These are phyloP conservation scores for Leccinum solheimii DNA, from an alignment of 1,284 basidiomycete species.

Conservation along the genomic window DNA sequence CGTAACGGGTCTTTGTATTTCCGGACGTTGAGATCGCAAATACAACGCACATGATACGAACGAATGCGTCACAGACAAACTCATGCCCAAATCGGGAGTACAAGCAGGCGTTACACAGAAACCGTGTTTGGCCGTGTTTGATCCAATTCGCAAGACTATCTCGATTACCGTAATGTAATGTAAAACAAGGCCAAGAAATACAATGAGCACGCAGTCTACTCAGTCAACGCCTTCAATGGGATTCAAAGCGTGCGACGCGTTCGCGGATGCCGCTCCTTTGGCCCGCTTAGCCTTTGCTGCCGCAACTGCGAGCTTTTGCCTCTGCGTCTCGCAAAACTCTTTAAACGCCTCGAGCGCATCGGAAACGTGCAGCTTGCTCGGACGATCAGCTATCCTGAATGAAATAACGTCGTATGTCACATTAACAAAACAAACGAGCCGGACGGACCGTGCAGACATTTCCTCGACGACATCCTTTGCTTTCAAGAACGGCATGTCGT, in stretches of 20 bases:
- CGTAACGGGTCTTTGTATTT: not conserved
- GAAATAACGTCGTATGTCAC: not conserved
- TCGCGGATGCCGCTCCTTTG: not conserved
- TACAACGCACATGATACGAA: not conserved
- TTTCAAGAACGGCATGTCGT: constrained; percentile 57
- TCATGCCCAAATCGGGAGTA: constrained; percentile 33
- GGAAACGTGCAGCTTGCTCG: constrained; percentile 50
- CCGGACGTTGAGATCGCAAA: not conserved
- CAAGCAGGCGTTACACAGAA: constrained; percentile 21
- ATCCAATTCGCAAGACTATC: constrained; percentile 13
- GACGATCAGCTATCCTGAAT: constrained; percentile 50
- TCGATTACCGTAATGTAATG: constrained; percentile 8
- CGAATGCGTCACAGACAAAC: constrained; percentile 8
- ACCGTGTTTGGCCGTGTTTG: constrained; percentile 14
- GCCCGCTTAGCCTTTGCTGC: constrained; percentile 13
- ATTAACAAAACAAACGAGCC: not conserved
- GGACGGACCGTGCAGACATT: constrained; percentile 50
- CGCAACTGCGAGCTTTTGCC: constrained; percentile 34
- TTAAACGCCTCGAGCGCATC: constrained; percentile 51
- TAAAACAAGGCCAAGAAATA: constrained; percentile 6
- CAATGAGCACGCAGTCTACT: not conserved
- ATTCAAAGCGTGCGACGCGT: not conserved
- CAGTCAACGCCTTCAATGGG: constrained; percentile 35
- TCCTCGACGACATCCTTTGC: constrained; percentile 53
- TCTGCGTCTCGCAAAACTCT: constrained; percentile 51